A percentile compares a stretch with the other conserved stretches of the same genome.
phyloP scores from a whole-genome alignment of 1,284 basidiomycete species.

The Puccinia coronata region DNA sequence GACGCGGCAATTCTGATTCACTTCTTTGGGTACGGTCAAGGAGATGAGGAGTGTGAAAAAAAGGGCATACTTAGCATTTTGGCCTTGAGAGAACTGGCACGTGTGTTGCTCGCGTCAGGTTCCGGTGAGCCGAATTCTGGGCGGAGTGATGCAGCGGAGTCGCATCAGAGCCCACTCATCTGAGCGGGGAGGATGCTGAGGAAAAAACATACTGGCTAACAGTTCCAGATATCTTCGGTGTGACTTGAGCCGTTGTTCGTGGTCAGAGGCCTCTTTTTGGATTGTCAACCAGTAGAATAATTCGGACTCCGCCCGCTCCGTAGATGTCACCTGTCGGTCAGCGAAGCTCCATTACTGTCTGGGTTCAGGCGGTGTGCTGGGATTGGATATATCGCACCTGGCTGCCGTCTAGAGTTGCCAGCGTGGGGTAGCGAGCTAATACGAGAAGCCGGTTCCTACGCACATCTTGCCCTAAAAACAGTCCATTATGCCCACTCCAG shows the following conservation, averaged over 20 bases:
- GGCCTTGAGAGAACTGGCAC: neutral
- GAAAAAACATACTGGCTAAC: conserved; percentile 1
- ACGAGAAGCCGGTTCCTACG: neutral
- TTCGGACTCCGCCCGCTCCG: neutral
- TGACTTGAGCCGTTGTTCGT: neutral
- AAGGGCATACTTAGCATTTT: conserved; percentile 20
- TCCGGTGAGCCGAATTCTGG: neutral
- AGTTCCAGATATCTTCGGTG: conserved; percentile 7
- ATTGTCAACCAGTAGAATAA: conserved; percentile 15
- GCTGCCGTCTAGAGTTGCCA: conserved; percentile 5
- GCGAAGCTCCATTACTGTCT: neutral
- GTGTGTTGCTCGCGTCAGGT: neutral
- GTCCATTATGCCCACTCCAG: neutral
- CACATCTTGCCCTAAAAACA: neutral
- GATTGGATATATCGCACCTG: conserved; percentile 16
- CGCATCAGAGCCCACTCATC: neutral
- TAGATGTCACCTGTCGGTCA: neutral
- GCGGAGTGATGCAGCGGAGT: too few species aligned
- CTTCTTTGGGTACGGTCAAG: too few species aligned
- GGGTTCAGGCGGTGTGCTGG: too few species aligned
- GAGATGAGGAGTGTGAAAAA: neutral
- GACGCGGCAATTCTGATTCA: too few species aligned
- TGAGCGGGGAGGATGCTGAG: neutral
- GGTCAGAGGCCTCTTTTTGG: neutral
- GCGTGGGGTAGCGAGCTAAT: conserved; percentile 6